Conservation (phyloP, 2,329 filamentous ascomycete genomes). For the Westerdykella aurantiaca region DNA sequence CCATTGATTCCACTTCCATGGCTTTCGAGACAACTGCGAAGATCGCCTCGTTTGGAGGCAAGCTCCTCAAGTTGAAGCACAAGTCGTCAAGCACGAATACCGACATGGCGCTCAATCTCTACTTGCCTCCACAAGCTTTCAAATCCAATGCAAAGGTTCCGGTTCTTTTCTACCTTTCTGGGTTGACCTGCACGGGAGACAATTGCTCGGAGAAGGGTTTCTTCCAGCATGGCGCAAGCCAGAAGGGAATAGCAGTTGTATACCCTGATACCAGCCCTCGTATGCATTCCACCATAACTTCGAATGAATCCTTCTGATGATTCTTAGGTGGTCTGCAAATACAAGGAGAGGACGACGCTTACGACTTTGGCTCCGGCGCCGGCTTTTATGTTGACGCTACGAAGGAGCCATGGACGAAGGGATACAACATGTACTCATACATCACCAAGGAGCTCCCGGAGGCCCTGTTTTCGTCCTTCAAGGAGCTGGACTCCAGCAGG, state of each 20-base stretch:
- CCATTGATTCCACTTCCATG: conserved; percentile 34
- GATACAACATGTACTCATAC: conserved; percentile 96
- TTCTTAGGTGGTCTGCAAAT: conserved; percentile 64
- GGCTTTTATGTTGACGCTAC: conserved; percentile 94
- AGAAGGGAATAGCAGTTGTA: conserved; percentile 81
- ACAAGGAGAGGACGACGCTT: conserved; percentile 77
- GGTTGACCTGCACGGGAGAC: conserved; percentile 89
- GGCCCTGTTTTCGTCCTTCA: conserved; percentile 65
- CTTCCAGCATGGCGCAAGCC: conserved; percentile 76
- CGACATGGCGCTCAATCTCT: conserved; percentile 90
- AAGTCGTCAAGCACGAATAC: conserved; percentile 71
- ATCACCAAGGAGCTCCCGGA: conserved; percentile 81
- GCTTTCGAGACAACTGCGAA: conserved; percentile 82
- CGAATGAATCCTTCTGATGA: neutral
- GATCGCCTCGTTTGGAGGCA: conserved; percentile 88
- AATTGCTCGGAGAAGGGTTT: conserved; percentile 75
- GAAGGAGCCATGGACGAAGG: conserved; percentile 62
- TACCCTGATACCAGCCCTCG: conserved; percentile 94
- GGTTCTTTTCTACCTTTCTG: conserved; percentile 87
- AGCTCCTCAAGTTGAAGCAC: conserved; percentile 91
- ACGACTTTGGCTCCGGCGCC: conserved; percentile 87
- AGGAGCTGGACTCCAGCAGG: conserved; percentile 61
- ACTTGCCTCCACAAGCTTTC: conserved; percentile 69
- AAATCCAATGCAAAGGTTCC: conserved; percentile 59
- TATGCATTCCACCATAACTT: conserved; percentile 35